Conservation (phyloP, 2,329 filamentous ascomycete genomes). For the Fusarium piperis region DNA sequence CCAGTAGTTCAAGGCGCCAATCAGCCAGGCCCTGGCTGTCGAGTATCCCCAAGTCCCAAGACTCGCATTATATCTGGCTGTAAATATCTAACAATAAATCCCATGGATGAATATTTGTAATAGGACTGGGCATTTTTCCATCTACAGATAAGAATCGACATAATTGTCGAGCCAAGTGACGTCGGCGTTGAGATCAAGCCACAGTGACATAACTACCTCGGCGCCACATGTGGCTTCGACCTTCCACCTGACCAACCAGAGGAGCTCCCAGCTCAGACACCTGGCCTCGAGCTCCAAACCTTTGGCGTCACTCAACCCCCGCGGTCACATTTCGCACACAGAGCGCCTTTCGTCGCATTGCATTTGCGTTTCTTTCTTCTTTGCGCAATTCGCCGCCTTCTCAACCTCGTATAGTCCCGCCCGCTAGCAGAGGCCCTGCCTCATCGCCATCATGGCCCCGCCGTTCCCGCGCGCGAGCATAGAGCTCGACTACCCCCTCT, state of each 20-base stretch:
- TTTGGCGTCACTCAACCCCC: constrained; percentile 27
- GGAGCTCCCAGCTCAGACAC: constrained; percentile 35
- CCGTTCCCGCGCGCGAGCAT: constrained; percentile 65
- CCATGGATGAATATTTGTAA: neutral
- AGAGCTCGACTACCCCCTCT: constrained; percentile 83
- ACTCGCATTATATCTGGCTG: neutral
- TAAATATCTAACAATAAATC: neutral
- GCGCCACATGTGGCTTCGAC: constrained; percentile 8
- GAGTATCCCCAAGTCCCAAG: neutral
- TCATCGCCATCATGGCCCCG: constrained; percentile 47
- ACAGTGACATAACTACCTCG: neutral
- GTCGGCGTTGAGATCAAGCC: constrained; percentile 43
- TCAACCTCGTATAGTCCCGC: neutral
- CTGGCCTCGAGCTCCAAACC: constrained; percentile 35
- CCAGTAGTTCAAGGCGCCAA: neutral
- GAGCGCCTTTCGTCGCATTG: constrained; percentile 5
- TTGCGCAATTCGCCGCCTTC: neutral
- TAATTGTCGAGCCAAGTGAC: neutral
- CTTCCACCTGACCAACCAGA: constrained; percentile 35
- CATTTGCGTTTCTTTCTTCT: neutral
- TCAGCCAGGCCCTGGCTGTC: neutral
- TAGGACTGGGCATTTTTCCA: neutral
- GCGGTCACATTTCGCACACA: constrained; percentile 22
- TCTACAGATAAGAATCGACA: neutral
- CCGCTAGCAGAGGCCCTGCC: constrained; percentile 21